These are phyloP conservation scores for Neospora caninum DNA, from an alignment of 169 alveolate genomes.

Conservation along the genomic window DNA sequence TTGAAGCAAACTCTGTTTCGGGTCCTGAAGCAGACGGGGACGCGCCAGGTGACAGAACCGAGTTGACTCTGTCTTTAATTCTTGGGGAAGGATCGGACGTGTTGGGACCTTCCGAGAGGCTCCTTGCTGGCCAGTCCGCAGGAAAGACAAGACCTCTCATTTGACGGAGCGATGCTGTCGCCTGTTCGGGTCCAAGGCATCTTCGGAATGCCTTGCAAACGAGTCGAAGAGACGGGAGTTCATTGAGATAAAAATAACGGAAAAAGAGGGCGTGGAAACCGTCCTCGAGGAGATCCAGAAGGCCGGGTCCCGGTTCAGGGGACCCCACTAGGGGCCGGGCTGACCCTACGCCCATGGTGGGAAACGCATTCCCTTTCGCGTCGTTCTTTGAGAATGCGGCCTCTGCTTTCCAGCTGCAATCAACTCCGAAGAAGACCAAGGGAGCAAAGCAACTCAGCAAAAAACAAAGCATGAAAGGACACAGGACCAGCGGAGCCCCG, in stretches of 20 bases:
- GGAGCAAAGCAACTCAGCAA: too few relatives aligned
- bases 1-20: too few relatives aligned
- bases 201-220: not conserved
- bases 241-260: not conserved
- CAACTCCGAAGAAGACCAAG: too few relatives aligned
- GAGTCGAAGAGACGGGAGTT: not conserved
- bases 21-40: too few relatives aligned
- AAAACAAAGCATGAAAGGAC: too few relatives aligned
- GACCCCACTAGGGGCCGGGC: not conserved
- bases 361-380: not conserved
- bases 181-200: not conserved
- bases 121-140: not conserved
- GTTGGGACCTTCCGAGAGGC: too few relatives aligned
- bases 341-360: not conserved
- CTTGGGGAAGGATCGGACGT: too few relatives aligned
- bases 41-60: too few relatives aligned
- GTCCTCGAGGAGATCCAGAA: constrained; percentile 9
- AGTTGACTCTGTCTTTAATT: too few relatives aligned
- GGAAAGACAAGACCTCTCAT: constrained; percentile 22
- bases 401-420: too few relatives aligned
- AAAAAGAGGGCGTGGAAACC: not conserved
- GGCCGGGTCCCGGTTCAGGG: not conserved
- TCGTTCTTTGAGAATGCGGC: too few relatives aligned
- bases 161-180: not conserved
- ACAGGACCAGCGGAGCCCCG: too few relatives aligned